Conservation (phyloP, 345 rosid species). For the Ceriops zippeliana region DNA sequence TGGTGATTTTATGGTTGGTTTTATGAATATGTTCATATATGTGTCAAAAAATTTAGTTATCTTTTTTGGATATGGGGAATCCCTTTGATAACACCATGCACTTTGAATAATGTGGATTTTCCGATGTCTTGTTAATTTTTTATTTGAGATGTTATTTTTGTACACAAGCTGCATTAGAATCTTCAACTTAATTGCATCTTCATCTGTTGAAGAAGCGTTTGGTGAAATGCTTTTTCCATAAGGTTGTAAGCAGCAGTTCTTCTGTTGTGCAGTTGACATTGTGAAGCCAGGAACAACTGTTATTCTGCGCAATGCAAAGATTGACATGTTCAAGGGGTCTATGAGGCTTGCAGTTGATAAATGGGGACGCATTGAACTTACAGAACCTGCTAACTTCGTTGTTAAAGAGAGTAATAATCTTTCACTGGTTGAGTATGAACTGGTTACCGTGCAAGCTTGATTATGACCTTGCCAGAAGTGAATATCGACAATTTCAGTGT, state of each 20-base stretch:
- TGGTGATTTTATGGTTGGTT: too few relatives aligned
- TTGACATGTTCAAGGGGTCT: conserved; percentile 94
- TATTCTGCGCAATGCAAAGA: conserved; percentile 82
- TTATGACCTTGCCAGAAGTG: conserved; percentile 22
- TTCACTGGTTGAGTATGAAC: conserved; percentile 82
- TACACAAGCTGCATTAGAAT: too few relatives aligned
- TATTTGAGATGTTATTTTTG: too few relatives aligned
- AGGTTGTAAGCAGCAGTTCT: background rate
- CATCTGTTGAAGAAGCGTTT: background rate
- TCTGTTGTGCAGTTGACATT: conserved; percentile 53
- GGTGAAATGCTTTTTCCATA: background rate
- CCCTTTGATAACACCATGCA: too few relatives aligned
- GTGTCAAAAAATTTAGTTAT: too few relatives aligned
- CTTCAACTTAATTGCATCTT: background rate
- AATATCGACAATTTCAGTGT: conserved; percentile 26
- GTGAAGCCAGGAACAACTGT: conserved; percentile 66
- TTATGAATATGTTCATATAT: too few relatives aligned
- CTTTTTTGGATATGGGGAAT: too few relatives aligned
- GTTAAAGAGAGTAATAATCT: conserved; percentile 79
- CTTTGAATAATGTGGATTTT: too few relatives aligned
- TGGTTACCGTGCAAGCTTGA: conserved; percentile 66
- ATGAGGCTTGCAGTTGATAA: conserved; percentile 98
- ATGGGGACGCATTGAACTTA: conserved; percentile 86
- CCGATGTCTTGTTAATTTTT: too few relatives aligned
- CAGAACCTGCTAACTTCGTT: conserved; percentile 58